These are phyloP conservation scores for Brassica hybrid DNA, from an alignment of 441 rosid genomes.

Conservation along the genomic window DNA sequence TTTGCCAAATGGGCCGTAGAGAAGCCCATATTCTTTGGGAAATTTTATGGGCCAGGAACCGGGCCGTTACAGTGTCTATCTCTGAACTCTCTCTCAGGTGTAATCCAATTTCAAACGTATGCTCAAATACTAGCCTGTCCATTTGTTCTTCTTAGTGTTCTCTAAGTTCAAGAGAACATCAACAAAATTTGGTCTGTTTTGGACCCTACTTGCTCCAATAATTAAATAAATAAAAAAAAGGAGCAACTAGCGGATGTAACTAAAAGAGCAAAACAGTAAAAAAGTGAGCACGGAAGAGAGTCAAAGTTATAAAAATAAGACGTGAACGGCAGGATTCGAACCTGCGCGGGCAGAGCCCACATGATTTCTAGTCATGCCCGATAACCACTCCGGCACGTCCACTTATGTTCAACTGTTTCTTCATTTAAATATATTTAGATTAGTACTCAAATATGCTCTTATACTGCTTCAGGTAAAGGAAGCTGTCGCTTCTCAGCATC, in stretches of 20 bases:
- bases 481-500: too few species aligned
- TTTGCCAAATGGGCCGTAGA: too few species aligned
- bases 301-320: background rate
- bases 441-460: slow-evolving; percentile 30
- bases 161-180: background rate
- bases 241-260: background rate
- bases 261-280: background rate
- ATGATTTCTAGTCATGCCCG: slow-evolving; percentile 97
- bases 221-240: background rate
- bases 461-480: slow-evolving; percentile 68
- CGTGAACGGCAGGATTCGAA: slow-evolving; percentile 96
- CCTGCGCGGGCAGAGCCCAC: slow-evolving; percentile 98
- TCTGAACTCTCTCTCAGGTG: background rate
- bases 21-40: too few species aligned
- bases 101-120: background rate
- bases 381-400: slow-evolving; percentile 78
- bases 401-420: slow-evolving; percentile 10
- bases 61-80: too few species aligned
- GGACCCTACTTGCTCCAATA: background rate
- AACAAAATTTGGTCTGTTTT: background rate
- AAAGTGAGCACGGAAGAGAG: too few species aligned
- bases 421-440: too few species aligned
- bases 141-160: background rate
- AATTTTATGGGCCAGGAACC: too few species aligned
- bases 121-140: background rate